A percentile compares a stretch with the other conserved stretches of the same genome.
These are phyloP conservation scores for Amanita polypyramis DNA, from an alignment of 768 basidiomycete genomes.

Conservation along the genomic window DNA sequence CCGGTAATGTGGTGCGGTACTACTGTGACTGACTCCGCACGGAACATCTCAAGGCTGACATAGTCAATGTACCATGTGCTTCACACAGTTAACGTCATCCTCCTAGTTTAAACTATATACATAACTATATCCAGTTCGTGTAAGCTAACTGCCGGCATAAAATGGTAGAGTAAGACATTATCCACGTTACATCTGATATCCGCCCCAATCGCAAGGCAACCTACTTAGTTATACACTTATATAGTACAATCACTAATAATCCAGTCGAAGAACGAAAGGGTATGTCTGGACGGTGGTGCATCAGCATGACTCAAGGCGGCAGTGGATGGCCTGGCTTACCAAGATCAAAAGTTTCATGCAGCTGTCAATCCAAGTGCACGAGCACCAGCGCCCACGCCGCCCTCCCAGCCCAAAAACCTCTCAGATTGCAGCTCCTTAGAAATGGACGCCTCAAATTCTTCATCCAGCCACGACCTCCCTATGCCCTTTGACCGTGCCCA, in stretches of 20 bases:
- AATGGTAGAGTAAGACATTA: not conserved
- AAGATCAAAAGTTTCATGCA: not conserved
- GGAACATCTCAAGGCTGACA: no score
- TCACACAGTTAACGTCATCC: no score
- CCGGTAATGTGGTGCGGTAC: no score
- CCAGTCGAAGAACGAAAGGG: no score
- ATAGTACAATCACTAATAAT: no score
- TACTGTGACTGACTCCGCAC: no score
- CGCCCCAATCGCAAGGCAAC: not conserved
- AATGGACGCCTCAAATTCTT: slow-evolving; percentile 14
- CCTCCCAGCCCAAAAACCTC: slow-evolving; percentile 75
- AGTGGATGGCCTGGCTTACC: not conserved
- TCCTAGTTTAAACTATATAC: no score
- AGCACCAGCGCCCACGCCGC: slow-evolving; percentile 69
- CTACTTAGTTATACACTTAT: not conserved
- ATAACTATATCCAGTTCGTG: no score
- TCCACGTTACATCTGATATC: not conserved
- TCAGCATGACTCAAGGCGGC: not conserved
- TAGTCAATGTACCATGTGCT: no score
- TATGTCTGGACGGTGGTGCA: no score
- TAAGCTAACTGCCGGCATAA: not conserved
- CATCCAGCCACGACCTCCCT: slow-evolving; percentile 37
- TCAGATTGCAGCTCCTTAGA: slow-evolving; percentile 34
- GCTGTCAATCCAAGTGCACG: slow-evolving; percentile 57
- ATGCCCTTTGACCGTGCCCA: slow-evolving; percentile 75